These are phyloP conservation scores for Luzula sylvatica DNA, from an alignment of 176 grass and related monocot species.

Conservation along the genomic window DNA sequence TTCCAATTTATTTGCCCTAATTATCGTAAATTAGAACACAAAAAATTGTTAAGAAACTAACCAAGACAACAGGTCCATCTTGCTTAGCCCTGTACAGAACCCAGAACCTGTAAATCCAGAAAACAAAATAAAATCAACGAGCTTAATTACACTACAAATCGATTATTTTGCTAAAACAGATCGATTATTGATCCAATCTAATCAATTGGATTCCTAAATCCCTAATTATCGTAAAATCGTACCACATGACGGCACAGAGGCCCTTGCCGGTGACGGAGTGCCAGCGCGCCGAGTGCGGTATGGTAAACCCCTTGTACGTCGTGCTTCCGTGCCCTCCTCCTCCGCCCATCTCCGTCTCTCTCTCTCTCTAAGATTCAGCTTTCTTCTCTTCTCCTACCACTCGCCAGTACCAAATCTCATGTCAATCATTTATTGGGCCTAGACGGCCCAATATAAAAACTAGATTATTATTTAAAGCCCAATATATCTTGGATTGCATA, in stretches of 20 bases:
- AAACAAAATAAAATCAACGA: neutral
- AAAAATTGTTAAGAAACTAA: conserved; percentile 15
- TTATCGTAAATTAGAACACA: too few relatives aligned
- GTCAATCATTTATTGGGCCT: neutral
- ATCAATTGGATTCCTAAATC: neutral
- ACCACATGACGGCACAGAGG: conserved; percentile 95
- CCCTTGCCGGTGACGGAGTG: conserved; percentile 79
- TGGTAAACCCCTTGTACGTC: conserved; percentile 88
- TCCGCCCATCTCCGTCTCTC: conserved; percentile 33
- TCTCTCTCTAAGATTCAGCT: neutral
- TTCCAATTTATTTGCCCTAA: neutral
- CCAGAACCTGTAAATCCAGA: conserved; percentile 65
- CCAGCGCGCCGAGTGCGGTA: conserved; percentile 77
- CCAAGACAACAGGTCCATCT: conserved; percentile 71
- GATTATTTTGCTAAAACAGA: too few relatives aligned
- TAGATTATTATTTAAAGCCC: neutral
- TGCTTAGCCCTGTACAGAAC: conserved; percentile 96
- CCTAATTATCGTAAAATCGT: neutral
- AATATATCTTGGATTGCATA: neutral
- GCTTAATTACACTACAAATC: neutral
- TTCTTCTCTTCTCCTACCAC: neutral
- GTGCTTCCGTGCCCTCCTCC: conserved; percentile 51
- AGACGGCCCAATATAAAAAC: neutral
- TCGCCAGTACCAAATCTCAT: neutral
- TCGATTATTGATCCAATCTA: neutral